Evolutionary conservation across 2,329 filamentous ascomycete genomes (phyloP).

Genomic region (Fusarium tjaetaba): DNA sequence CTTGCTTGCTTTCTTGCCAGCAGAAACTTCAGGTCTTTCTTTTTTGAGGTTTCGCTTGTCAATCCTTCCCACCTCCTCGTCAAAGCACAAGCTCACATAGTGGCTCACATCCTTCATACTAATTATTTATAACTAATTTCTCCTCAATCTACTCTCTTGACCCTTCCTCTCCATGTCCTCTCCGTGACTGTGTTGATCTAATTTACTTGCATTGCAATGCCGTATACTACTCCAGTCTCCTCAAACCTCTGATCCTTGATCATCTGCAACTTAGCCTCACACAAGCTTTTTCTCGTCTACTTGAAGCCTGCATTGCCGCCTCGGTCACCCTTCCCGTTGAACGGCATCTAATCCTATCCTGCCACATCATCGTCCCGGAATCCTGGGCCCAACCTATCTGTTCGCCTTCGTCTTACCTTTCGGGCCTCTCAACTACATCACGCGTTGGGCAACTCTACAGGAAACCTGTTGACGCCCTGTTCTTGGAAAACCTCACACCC

Average conservation of each 20-base stretch:
- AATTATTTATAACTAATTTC: conserved; percentile 2
- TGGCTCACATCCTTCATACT: conserved; percentile 32
- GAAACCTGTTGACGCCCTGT: conserved; percentile 17
- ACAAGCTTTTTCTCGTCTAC: conserved; percentile 27
- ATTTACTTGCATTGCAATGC: conserved; percentile 9
- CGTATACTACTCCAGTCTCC: conserved; percentile 3
- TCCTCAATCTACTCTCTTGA: background rate
- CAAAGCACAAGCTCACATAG: conserved; percentile 29
- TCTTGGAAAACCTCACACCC: conserved; percentile 24
- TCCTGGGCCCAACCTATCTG: conserved; percentile 26
- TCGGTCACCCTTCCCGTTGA: conserved; percentile 18
- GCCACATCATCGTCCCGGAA: conserved; percentile 43
- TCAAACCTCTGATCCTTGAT: conserved; percentile 9
- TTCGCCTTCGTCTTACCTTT: conserved; percentile 37
- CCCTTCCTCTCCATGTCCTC: background rate
- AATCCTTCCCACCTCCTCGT: conserved; percentile 31
- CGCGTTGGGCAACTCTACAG: conserved; percentile 27
- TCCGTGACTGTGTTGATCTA: conserved; percentile 8
- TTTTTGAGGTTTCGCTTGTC: conserved; percentile 40
- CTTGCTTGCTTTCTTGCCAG: conserved; percentile 24
- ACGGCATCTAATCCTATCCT: conserved; percentile 43
- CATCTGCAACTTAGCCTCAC: conserved; percentile 27
- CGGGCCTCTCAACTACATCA: conserved; percentile 34
- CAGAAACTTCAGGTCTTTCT: conserved; percentile 42
- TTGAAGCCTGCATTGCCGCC: conserved; percentile 30